These are phyloP conservation scores for Hortiboletus flavorubellus DNA, from an alignment of 768 basidiomycete species.

Conservation along the genomic window DNA sequence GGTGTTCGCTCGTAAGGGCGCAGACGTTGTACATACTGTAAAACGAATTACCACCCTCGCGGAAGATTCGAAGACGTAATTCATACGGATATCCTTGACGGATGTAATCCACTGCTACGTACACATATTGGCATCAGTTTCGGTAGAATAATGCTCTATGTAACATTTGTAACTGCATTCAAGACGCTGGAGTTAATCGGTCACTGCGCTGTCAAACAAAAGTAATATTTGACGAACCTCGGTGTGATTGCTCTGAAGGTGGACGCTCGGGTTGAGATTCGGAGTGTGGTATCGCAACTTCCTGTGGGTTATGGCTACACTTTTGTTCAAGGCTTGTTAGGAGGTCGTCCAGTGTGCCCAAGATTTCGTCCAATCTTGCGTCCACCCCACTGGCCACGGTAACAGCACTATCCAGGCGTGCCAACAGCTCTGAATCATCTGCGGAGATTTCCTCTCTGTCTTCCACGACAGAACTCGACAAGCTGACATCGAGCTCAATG, in stretches of 20 bases:
- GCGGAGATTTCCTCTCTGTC: conserved; percentile 22
- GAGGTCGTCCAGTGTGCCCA: conserved; percentile 56
- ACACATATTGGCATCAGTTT: conserved; percentile 9
- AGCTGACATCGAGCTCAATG: conserved; percentile 38
- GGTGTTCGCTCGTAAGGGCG: conserved; percentile 78
- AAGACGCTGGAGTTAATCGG: not conserved
- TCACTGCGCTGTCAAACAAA: not conserved
- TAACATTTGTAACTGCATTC: not conserved
- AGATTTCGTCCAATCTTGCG: conserved; percentile 54
- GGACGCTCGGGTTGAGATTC: not conserved
- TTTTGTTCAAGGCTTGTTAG: conserved; percentile 41
- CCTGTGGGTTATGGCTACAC: not conserved
- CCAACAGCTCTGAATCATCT: conserved; percentile 51
- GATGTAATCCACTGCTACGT: conserved; percentile 15
- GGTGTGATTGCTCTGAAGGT: not conserved
- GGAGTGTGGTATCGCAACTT: not conserved
- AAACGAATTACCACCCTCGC: conserved; percentile 48
- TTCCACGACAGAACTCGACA: conserved; percentile 30
- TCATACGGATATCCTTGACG: conserved; percentile 28
- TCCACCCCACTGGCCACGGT: conserved; percentile 62
- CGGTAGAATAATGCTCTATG: conserved; percentile 16
- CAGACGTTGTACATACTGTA: conserved; percentile 78
- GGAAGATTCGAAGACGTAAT: conserved; percentile 30
- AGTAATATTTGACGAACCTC: conserved; percentile 12
- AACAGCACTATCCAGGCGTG: conserved; percentile 54